Evolutionary conservation across 2,329 filamentous ascomycete genomes (phyloP), one percentile per base, ranked within the genome.

Genomic region (Exophiala spinifera): DNA sequence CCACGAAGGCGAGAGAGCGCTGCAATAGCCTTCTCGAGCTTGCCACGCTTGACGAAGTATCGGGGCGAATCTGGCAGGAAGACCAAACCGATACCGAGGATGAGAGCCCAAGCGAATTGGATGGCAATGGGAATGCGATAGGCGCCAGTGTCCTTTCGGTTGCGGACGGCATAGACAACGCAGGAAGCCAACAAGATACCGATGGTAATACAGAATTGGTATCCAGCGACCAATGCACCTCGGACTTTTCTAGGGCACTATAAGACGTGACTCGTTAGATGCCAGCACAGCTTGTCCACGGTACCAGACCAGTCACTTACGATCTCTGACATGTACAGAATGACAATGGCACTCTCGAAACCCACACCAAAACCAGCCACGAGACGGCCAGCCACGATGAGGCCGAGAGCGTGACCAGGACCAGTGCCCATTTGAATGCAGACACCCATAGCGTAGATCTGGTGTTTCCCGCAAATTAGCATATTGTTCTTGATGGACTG

Each of bases 311-410:
- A 25, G 17, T 4, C 28, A 57, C 61, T 62, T 34, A 72, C 70
- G 68, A 91, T 89, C 74, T 92, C 89, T 44, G 86, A 89, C 88
- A 94, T 92, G 81, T 94, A 91, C 57, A 91, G 78, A 67, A 91
- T 89, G 71, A 91, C 84, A 65, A 90, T 84, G 66, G 88, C 86
- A 8, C 86, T 89, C 63, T 89, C 87, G 69, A 90, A 90, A 67
- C 88, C 88, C 65, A 91, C 87, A 78, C 88, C 88, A 53, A 90
- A 70, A 70, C 88, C 88, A 46, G 87, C 85, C 64, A 92, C 74
- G 55, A 91, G 74, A 79, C 88, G 87, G 70, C 88, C 88, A 54
- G 82, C 80, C 19, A 89, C 85, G 56, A 91, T 83, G 58, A 83
- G 76, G 53, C 77, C 82, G 11, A 87, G 74, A 51, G 55, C 55